Conservation (phyloP, 169 alveolate species). For the Plasmodium vivax region DNA sequence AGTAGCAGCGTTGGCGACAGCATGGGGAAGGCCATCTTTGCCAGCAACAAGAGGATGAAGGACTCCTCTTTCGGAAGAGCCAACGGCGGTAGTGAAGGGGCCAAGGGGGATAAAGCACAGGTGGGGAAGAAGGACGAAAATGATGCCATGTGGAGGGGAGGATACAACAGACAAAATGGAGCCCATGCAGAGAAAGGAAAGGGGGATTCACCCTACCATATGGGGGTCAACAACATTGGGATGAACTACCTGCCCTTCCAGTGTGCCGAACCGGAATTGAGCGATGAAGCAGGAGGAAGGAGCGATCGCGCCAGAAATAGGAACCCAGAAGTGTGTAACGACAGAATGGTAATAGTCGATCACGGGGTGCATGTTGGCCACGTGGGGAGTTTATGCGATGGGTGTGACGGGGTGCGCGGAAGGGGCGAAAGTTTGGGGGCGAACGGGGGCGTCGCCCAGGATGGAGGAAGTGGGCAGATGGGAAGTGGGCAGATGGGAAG, state of each 20-base stretch:
- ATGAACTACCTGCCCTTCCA: background rate
- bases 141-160: background rate
- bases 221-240: background rate
- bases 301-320: background rate
- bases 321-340: background rate
- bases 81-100: background rate
- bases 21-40: background rate
- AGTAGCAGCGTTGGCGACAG: background rate
- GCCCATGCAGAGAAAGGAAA: background rate
- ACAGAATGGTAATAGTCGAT: background rate
- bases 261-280: background rate
- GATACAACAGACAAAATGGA: background rate
- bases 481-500: too few species aligned
- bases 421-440: background rate
- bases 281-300: background rate
- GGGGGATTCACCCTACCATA: background rate
- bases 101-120: background rate
- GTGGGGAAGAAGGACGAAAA: background rate
- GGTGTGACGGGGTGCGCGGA: background rate
- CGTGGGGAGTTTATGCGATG: background rate
- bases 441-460: background rate
- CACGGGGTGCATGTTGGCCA: background rate
- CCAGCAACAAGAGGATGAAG: background rate
- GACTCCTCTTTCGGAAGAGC: background rate
- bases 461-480: background rate